Conservation (phyloP, 768 basidiomycete genomes). For the Russula virescens region DNA sequence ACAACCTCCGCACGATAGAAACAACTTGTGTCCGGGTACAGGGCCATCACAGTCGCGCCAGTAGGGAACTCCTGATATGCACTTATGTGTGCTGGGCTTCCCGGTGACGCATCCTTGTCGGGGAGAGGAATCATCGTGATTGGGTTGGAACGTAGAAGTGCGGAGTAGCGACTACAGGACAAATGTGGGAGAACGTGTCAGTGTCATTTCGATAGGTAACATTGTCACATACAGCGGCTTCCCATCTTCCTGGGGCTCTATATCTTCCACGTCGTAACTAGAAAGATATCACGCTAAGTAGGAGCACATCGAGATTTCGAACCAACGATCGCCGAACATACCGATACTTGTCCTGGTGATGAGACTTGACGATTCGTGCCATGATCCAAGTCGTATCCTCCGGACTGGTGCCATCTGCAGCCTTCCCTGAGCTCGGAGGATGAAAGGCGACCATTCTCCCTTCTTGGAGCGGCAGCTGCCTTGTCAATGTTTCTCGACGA, state of each 20-base stretch:
- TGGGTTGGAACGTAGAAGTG: slow-evolving; percentile 42
- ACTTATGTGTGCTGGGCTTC: slow-evolving; percentile 57
- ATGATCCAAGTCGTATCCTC: slow-evolving; percentile 66
- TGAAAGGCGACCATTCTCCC: slow-evolving; percentile 81
- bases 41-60: slow-evolving; percentile 72
- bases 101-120: slow-evolving; percentile 54
- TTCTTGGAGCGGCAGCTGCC: slow-evolving; percentile 62
- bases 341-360: slow-evolving; percentile 69
- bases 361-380: slow-evolving; percentile 64
- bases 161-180: slow-evolving; percentile 52
- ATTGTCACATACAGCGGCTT: slow-evolving; percentile 37
- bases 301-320: not conserved
- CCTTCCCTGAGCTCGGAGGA: slow-evolving; percentile 47
- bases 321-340: slow-evolving; percentile 28
- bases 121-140: slow-evolving; percentile 71
- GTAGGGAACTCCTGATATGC: slow-evolving; percentile 67
- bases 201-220: not conserved
- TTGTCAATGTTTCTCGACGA: slow-evolving; percentile 52
- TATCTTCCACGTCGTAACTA: slow-evolving; percentile 84
- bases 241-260: slow-evolving; percentile 77
- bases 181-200: not conserved
- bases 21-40: slow-evolving; percentile 89
- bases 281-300: not conserved
- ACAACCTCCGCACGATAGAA: slow-evolving; percentile 86
- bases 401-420: slow-evolving; percentile 46